Conservation (phyloP, 768 basidiomycete genomes). For the Boletus subparvulus region DNA sequence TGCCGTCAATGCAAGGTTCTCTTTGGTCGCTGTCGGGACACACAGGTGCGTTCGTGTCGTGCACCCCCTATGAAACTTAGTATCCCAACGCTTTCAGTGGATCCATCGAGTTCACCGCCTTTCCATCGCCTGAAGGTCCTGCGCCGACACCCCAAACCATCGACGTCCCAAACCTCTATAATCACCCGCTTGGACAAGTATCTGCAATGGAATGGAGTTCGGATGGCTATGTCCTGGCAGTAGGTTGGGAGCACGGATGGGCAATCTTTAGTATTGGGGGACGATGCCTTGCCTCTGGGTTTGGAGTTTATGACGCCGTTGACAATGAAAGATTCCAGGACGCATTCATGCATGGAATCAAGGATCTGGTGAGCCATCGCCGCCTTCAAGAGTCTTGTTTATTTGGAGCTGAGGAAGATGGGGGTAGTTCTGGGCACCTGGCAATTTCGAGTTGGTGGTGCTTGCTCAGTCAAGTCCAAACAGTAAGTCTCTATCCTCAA, state of each 20-base stretch:
- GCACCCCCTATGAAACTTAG: neutral
- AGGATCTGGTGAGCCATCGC: conserved; percentile 55
- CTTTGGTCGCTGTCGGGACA: conserved; percentile 79
- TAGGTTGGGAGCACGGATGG: conserved; percentile 91
- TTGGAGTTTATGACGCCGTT: conserved; percentile 63
- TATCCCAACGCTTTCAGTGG: conserved; percentile 44
- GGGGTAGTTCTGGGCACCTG: conserved; percentile 86
- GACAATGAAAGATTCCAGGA: conserved; percentile 71
- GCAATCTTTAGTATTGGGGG: conserved; percentile 89
- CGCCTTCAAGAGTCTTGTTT: neutral
- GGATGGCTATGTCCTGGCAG: conserved; percentile 92
- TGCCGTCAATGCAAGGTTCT: conserved; percentile 78
- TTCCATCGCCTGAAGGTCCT: conserved; percentile 62
- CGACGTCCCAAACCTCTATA: conserved; percentile 61
- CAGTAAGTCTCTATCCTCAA: conserved; percentile 39
- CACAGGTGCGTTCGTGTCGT: conserved; percentile 44
- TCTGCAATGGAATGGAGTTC: conserved; percentile 85
- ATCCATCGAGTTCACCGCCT: conserved; percentile 60
- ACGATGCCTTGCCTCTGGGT: conserved; percentile 76
- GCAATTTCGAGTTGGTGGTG: conserved; percentile 85
- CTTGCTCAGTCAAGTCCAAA: conserved; percentile 56
- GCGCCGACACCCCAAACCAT: conserved; percentile 61
- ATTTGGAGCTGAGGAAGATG: conserved; percentile 1
- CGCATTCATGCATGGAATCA: conserved; percentile 80
- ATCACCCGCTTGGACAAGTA: conserved; percentile 59